Conservation (phyloP, 257 asterid genomes). For the Paulownia fortunei region DNA sequence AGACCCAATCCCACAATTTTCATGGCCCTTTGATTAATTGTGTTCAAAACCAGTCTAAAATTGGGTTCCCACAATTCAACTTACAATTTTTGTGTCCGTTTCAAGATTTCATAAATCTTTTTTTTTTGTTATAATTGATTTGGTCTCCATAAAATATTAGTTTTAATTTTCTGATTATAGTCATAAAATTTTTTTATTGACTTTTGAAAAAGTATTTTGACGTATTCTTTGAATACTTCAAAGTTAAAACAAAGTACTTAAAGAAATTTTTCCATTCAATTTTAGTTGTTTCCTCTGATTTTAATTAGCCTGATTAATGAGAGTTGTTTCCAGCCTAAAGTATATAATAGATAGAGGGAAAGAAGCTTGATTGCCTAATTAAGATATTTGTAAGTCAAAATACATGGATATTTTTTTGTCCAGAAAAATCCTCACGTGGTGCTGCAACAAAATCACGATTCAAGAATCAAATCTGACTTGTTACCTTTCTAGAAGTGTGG, state of each 20-base stretch:
- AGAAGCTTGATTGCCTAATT: neutral
- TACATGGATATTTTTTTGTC: neutral
- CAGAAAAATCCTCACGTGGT: neutral
- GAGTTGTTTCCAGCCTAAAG: neutral
- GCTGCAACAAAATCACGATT: neutral
- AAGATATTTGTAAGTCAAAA: neutral
- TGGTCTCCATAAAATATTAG: no score
- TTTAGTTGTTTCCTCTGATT: neutral
- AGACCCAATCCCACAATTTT: neutral
- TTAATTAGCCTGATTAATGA: neutral
- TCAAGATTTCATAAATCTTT: no score
- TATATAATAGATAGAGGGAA: neutral
- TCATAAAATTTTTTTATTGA: neutral
- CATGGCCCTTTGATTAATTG: neutral
- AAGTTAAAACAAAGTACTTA: neutral
- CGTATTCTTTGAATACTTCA: neutral
- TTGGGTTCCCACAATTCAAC: neutral
- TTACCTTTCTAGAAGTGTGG: constrained; percentile 24
- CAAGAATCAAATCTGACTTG: neutral
- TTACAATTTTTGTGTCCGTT: no score
- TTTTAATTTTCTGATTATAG: neutral
- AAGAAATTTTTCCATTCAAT: neutral
- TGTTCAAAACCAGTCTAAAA: neutral
- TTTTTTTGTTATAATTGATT: no score
- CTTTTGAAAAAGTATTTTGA: neutral